Percentiles rank a stretch among this genome's conserved stretches.
Evolutionary conservation across 73 alveolate species (phyloP).

Genomic region (Stentor coeruleus): DNA sequence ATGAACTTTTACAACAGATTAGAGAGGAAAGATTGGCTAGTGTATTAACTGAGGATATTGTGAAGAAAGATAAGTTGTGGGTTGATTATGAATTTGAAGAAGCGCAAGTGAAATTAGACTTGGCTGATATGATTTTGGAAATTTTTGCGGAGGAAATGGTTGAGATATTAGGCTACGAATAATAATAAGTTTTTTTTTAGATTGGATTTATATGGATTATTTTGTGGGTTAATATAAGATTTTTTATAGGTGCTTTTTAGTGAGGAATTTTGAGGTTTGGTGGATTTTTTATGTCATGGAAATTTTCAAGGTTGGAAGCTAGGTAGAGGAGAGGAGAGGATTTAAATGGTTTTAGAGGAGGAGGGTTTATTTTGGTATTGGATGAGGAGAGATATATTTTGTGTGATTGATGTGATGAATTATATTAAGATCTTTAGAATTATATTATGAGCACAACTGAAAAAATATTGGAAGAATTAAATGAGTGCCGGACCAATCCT

Average conservation of each 20-base stretch:
- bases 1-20: slow-evolving; percentile 40
- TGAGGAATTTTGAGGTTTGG: too few species aligned
- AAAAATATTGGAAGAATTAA: background rate
- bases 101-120: slow-evolving; percentile 49
- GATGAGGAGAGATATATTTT: too few species aligned
- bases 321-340: too few species aligned
- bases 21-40: slow-evolving; percentile 55
- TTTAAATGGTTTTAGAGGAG: too few species aligned
- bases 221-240: background rate
- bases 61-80: slow-evolving; percentile 45
- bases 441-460: background rate
- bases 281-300: too few species aligned
- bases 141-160: slow-evolving; percentile 6
- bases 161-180: too few species aligned
- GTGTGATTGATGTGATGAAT: too few species aligned
- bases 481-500: background rate
- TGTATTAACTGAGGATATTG: slow-evolving; percentile 38
- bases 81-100: slow-evolving; percentile 55
- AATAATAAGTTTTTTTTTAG: background rate
- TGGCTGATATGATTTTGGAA: slow-evolving; percentile 58
- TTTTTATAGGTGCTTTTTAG: too few species aligned
- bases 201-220: background rate
- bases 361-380: too few species aligned
- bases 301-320: too few species aligned
- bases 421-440: too few species aligned